phyloP scores from a whole-genome alignment of 495 filamentous ascomycete genomes.

The Barbatosphaeria neglecta region DNA sequence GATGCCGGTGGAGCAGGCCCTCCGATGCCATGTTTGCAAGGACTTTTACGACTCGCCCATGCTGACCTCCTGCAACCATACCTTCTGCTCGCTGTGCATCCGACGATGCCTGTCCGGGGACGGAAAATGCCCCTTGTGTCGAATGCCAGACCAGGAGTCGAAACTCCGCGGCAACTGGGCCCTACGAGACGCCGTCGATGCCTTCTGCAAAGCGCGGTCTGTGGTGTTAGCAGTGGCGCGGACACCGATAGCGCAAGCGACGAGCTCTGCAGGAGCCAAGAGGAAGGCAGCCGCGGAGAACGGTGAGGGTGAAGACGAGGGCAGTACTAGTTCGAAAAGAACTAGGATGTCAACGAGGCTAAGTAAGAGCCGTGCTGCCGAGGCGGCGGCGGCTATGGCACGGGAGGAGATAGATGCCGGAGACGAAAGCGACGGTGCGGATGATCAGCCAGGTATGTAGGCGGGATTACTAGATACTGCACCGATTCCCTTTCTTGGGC shows the following conservation, averaged over 20 bases:
- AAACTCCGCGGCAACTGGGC: constrained; percentile 75
- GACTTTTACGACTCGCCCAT: constrained; percentile 92
- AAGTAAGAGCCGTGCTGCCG: constrained; percentile 24
- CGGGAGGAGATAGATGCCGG: constrained; percentile 18
- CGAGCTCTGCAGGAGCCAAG: constrained; percentile 24
- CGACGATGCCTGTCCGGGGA: constrained; percentile 69
- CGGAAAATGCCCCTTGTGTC: constrained; percentile 77
- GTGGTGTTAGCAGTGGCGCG: constrained; percentile 49
- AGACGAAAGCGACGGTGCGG: constrained; percentile 14
- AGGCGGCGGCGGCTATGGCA: constrained; percentile 23
- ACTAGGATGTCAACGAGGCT: constrained; percentile 31
- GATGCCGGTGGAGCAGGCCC: constrained; percentile 64
- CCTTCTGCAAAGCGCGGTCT: constrained; percentile 55
- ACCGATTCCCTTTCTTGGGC: too few species aligned
- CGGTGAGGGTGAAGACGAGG: constrained; percentile 12
- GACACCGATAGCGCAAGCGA: constrained; percentile 14
- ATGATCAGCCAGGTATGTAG: constrained; percentile 22
- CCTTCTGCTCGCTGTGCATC: constrained; percentile 94
- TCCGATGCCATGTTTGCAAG: constrained; percentile 95
- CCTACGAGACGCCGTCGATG: constrained; percentile 72
- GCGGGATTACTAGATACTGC: too few species aligned
- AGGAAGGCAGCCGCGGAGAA: constrained; percentile 39
- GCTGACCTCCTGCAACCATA: constrained; percentile 88
- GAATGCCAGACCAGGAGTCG: constrained; percentile 62
- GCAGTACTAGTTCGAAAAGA: constrained; percentile 25